Conservation (phyloP, 108 stramenopile genomes). For the Cyclotella distinguenda region DNA sequence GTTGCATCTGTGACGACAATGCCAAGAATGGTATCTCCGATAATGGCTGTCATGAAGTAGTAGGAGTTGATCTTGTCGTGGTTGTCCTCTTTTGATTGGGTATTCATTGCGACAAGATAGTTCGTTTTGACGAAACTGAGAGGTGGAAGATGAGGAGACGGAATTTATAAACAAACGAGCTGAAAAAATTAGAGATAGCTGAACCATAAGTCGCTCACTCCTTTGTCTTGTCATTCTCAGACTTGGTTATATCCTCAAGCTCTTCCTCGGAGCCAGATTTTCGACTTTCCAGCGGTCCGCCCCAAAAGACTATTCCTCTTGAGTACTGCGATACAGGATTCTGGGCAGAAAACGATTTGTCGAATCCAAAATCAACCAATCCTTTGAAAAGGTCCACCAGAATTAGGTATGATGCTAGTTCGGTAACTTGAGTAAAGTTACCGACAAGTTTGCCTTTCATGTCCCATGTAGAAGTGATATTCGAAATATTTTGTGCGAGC, state of each 20-base stretch:
- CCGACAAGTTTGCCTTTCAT: conserved; percentile 38
- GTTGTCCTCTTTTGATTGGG: conserved; percentile 15
- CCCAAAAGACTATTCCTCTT: conserved; percentile 52
- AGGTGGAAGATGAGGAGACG: background rate
- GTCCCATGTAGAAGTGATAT: conserved; percentile 39
- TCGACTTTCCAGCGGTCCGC: conserved; percentile 33
- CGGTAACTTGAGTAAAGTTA: conserved; percentile 43
- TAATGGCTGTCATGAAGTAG: conserved; percentile 57
- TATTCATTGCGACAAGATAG: conserved; percentile 39
- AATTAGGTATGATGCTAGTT: conserved; percentile 41
- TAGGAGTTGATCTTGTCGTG: conserved; percentile 44
- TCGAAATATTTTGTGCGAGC: conserved; percentile 19
- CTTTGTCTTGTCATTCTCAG: conserved; percentile 31
- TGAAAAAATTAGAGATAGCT: background rate
- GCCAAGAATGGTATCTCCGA: conserved; percentile 47
- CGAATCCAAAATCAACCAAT: conserved; percentile 50
- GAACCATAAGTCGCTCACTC: conserved; percentile 14
- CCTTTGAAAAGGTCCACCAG: conserved; percentile 36
- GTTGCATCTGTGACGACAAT: conserved; percentile 47
- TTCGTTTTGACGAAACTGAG: conserved; percentile 38
- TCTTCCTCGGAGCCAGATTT: conserved; percentile 19
- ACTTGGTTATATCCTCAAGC: conserved; percentile 13
- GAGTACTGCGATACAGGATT: conserved; percentile 49
- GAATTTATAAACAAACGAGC: background rate
- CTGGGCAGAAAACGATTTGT: conserved; percentile 31